Base-by-base conservation (phyloP, 345 rosid species). In the Corchorus olitorius region DNA sequence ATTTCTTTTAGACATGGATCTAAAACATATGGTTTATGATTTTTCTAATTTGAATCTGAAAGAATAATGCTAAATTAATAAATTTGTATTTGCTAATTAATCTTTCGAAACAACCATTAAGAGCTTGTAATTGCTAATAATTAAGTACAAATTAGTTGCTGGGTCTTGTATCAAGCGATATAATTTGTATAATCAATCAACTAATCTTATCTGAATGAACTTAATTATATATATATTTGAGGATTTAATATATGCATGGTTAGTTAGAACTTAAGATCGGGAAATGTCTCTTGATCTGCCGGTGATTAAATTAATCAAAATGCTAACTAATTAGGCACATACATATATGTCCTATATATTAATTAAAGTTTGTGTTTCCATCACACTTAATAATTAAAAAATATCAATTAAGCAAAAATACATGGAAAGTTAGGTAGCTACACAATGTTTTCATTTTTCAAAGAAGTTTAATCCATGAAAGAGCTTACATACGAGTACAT, bases 281-380 rank as follows among this genome's bases (percentile, higher is more conserved):
- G 35, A 66, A 19, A 20, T 11, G 7, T 41, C 20, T 43, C 52
- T 15, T 27, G 27, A 27, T 22, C 11, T 33, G 75, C 19, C 75
- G 75, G 65, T 72, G 75, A 59, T 73, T 73, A 73, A 58, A 73
- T 45, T 58, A 59, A 45, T 58, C 76, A 43, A 34, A 71, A 11
- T n/a, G 14, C 22, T 14, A 65, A 65, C 70, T 46, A 65, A 65
- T 20, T 58, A 1, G 22, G 62, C 6, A 27, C 27, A 27, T 27
- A 27, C 27, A 27, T 27, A 8, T 58, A 22, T 58, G 62, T 3
- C 11, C 15, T 58, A 27, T 27, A 27, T 0, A 9, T 10, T 8
- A 10, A 58, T 20, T 15, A 5, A 20, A 35, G n/a, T n/a, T 64
- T 62, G 4, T 20, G 33, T 58, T 58, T 17, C n/a, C 35, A 14